Percentiles rank a stretch among this genome's conserved stretches.
phyloP scores from a whole-genome alignment of 139 green algal genomes.

The Chlamydomonas sp. region DNA sequence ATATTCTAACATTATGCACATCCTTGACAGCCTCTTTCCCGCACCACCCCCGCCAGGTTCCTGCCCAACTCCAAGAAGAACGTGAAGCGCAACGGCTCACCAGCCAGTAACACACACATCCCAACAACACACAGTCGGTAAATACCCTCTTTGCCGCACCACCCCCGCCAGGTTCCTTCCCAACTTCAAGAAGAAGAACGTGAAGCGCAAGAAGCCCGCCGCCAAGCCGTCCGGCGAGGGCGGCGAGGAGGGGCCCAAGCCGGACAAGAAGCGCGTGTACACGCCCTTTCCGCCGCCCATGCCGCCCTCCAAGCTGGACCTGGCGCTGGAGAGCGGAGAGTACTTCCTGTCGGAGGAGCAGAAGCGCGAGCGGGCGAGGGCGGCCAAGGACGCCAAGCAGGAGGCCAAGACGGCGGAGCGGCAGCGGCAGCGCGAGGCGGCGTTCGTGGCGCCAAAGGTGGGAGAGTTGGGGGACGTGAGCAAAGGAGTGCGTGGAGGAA shows the following conservation, averaged over 20 bases:
- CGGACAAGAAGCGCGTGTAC: constrained; percentile 86
- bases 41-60: constrained; percentile 72
- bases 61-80: constrained; percentile 99
- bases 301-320: constrained; percentile 89
- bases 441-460: constrained; percentile 87
- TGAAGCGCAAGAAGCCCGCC: constrained; percentile 87
- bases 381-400: constrained; percentile 61
- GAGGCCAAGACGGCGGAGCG: constrained; percentile 59
- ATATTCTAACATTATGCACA: neutral
- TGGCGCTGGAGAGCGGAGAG: constrained; percentile 94
- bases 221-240: neutral
- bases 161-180: constrained; percentile 87
- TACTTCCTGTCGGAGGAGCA: constrained; percentile 93
- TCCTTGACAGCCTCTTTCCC: neutral
- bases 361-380: constrained; percentile 65
- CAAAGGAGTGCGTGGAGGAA: neutral
- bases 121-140: neutral
- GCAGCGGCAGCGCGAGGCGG: constrained; percentile 78
- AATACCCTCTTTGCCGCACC: neutral
- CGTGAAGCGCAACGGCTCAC: constrained; percentile 74
- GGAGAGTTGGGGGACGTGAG: neutral
- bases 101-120: no score
- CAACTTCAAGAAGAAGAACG: constrained; percentile 99
- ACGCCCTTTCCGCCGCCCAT: constrained; percentile 97
- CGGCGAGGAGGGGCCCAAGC: constrained; percentile 15